phyloP scores from a whole-genome alignment of 208 protist genomes.

The Angomonas deanei region DNA sequence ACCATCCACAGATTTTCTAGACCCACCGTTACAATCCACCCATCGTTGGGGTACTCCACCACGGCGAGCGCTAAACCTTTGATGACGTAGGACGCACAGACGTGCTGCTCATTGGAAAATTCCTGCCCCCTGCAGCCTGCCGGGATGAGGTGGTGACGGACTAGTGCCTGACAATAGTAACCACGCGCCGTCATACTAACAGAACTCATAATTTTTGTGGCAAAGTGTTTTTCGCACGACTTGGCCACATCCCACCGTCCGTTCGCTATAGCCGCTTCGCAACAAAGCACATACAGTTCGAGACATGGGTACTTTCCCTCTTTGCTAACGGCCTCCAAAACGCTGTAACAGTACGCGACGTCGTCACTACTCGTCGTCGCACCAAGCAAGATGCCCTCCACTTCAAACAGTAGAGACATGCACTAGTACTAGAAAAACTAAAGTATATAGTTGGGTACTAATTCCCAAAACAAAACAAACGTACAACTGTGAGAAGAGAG shows the following conservation, averaged over 20 bases:
- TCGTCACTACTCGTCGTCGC: not conserved
- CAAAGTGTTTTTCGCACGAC: constrained; percentile 27
- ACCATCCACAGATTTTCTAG: constrained; percentile 60
- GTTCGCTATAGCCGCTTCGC: constrained; percentile 63
- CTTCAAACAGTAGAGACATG: not conserved
- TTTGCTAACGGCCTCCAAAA: constrained; percentile 9
- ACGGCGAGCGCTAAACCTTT: constrained; percentile 58
- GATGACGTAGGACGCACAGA: constrained; percentile 41
- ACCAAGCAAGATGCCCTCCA: not conserved
- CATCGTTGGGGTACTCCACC: constrained; percentile 58
- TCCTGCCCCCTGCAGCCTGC: constrained; percentile 22
- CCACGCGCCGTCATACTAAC: constrained; percentile 41
- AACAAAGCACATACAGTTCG: constrained; percentile 68
- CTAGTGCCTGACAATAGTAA: constrained; percentile 58
- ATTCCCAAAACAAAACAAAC: too few relatives aligned
- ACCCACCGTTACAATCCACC: constrained; percentile 33
- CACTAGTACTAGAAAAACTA: too few relatives aligned
- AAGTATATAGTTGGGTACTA: too few relatives aligned
- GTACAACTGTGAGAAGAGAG: too few relatives aligned
- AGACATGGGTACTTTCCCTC: constrained; percentile 8
- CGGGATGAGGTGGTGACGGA: constrained; percentile 37
- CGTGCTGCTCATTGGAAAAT: constrained; percentile 35
- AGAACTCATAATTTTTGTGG: constrained; percentile 20
- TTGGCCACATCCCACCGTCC: constrained; percentile 53
- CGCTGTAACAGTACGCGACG: not conserved